Conservation (phyloP, 768 basidiomycete species). For the Kwoniella sp. region DNA sequence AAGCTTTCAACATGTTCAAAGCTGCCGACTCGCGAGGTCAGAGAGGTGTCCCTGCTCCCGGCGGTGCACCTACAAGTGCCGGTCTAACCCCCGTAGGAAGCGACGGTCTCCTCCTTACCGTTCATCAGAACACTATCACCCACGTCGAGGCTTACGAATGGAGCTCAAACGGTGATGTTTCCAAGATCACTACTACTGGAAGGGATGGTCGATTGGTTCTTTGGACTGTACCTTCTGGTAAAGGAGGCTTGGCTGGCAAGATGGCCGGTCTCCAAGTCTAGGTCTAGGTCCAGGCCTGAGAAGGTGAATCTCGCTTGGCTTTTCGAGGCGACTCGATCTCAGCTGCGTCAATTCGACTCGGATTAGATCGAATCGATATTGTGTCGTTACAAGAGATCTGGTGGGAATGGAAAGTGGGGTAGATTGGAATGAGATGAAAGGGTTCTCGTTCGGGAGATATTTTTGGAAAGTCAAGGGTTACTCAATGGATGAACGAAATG, state of each 20-base stretch:
- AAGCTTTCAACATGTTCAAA: constrained; percentile 91
- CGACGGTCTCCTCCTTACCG: constrained; percentile 79
- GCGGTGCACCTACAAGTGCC: constrained; percentile 48
- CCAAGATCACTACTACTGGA: constrained; percentile 82
- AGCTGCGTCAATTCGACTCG: background rate
- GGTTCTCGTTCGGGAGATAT: background rate
- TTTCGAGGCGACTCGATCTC: background rate
- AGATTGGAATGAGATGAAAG: background rate
- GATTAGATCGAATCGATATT: background rate
- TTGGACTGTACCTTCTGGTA: constrained; percentile 75
- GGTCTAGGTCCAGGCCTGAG: background rate
- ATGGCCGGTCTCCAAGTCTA: constrained; percentile 18
- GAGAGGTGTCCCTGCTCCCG: constrained; percentile 45
- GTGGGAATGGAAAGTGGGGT: too few species aligned
- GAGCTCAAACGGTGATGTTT: constrained; percentile 63
- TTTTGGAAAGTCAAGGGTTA: background rate
- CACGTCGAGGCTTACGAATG: constrained; percentile 74
- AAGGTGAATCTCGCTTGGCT: background rate
- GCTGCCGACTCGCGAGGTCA: constrained; percentile 80
- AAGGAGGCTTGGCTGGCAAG: constrained; percentile 58
- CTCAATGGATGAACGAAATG: background rate
- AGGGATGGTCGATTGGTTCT: constrained; percentile 91
- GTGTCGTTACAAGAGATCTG: background rate
- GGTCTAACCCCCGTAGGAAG: constrained; percentile 52
- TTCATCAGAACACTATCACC: constrained; percentile 99